Conservation (phyloP, 345 rosid species). For the Syzygium aqueum region DNA sequence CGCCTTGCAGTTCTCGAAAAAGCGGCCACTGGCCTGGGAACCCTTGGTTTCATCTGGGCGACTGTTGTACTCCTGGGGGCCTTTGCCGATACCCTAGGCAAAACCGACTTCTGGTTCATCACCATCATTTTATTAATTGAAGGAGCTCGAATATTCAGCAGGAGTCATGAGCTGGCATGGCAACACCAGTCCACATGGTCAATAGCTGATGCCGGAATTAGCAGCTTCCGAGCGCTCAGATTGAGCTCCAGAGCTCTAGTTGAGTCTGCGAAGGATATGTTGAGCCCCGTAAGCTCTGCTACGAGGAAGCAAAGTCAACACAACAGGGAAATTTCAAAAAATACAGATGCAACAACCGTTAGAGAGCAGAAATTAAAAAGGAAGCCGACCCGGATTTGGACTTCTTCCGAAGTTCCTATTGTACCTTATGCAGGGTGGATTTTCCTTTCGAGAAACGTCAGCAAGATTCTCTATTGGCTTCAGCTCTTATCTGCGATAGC, state of each 20-base stretch:
- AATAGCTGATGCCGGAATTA: slow-evolving; percentile 2
- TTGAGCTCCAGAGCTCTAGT: slow-evolving; percentile 27
- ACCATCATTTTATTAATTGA: background rate
- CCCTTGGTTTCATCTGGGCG: background rate
- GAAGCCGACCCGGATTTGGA: slow-evolving; percentile 37
- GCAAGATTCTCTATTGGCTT: background rate
- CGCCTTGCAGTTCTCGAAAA: background rate
- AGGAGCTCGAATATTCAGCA: background rate
- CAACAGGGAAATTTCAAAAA: background rate
- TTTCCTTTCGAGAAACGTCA: slow-evolving; percentile 32
- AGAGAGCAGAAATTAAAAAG: slow-evolving; percentile 10
- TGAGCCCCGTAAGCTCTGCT: slow-evolving; percentile 1
- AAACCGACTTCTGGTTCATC: background rate
- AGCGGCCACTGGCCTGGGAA: background rate
- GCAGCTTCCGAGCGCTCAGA: slow-evolving; percentile 47
- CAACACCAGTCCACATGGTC: background rate
- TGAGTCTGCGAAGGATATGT: slow-evolving; percentile 7
- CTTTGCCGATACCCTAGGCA: background rate
- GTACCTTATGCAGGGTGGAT: slow-evolving; percentile 64
- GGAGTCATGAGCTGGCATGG: background rate
- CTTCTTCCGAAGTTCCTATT: slow-evolving; percentile 57
- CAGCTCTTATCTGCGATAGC: background rate
- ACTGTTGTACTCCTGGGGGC: background rate
- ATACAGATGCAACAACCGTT: background rate
- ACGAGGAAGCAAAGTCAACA: slow-evolving; percentile 8